Evolutionary conservation across 768 basidiomycete genomes (phyloP).

Genomic region (Psilocybe cubensis): DNA sequence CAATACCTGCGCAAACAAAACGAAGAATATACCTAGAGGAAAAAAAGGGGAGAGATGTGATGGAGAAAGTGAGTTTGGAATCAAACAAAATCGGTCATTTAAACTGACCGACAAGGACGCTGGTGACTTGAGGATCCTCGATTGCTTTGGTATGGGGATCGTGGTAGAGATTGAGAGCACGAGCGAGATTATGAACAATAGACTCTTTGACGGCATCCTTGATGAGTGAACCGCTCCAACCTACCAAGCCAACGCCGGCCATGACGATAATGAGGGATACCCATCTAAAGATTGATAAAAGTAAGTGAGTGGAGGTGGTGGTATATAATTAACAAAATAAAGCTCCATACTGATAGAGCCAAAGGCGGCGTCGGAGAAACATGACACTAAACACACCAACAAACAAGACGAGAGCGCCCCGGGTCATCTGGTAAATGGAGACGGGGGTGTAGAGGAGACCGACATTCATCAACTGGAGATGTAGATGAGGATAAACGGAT

Average conservation of each 20-base stretch:
- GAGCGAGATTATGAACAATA: constrained; percentile 32
- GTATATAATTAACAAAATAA: constrained; percentile 3
- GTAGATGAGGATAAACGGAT: constrained; percentile 12
- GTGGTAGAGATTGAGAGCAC: constrained; percentile 29
- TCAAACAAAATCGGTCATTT: constrained; percentile 11
- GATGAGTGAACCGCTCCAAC: constrained; percentile 86
- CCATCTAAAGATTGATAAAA: constrained; percentile 66
- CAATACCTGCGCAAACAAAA: constrained; percentile 95
- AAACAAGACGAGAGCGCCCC: constrained; percentile 91
- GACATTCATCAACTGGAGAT: constrained; percentile 83
- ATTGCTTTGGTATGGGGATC: constrained; percentile 45
- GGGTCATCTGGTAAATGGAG: constrained; percentile 96
- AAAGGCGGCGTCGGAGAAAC: constrained; percentile 85
- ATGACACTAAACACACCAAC: constrained; percentile 90
- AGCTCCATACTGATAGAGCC: constrained; percentile 77
- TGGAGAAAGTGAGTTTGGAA: constrained; percentile 19
- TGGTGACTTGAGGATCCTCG: constrained; percentile 66
- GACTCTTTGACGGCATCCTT: constrained; percentile 68
- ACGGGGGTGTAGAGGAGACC: constrained; percentile 96
- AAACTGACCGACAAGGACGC: constrained; percentile 71
- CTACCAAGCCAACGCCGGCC: constrained; percentile 81
- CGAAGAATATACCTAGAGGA: constrained; percentile 80
- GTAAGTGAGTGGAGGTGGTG: background rate
- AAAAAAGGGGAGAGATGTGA: constrained; percentile 10
- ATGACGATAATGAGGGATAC: constrained; percentile 88